phyloP scores from a whole-genome alignment of 768 basidiomycete species.

The Tulasnella calospora region DNA sequence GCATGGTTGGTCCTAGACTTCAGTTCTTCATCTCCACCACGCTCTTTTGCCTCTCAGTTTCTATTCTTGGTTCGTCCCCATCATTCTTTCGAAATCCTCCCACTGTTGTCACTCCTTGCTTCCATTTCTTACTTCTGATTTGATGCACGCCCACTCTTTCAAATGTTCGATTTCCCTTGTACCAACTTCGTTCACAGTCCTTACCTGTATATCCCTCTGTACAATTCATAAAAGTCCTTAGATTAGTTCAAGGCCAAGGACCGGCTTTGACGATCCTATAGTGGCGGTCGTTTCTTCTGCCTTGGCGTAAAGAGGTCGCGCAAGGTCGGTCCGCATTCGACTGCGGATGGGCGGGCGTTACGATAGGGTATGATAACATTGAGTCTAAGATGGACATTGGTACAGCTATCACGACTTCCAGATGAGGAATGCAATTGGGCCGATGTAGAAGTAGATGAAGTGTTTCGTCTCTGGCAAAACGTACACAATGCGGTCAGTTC shows the following conservation, averaged over 20 bases:
- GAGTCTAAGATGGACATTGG: no score
- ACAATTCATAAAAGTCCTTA: no score
- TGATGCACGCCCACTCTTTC: not conserved
- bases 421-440: conserved; percentile 85
- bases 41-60: not conserved
- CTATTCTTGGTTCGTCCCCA: not conserved
- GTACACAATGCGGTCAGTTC: not conserved
- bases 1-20: not conserved
- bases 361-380: no score
- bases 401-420: conserved; percentile 67
- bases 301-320: no score
- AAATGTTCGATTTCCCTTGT: no score
- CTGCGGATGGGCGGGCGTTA: no score
- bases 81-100: not conserved
- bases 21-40: not conserved
- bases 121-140: not conserved
- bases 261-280: no score
- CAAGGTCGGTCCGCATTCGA: no score
- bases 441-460: conserved; percentile 98
- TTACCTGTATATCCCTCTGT: no score
- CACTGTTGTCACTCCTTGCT: not conserved
- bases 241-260: no score
- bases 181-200: no score
- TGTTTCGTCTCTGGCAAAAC: conserved; percentile 79
- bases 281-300: no score